Evolutionary conservation across 2,329 filamentous ascomycete species (phyloP).

Genomic region (Ophiosphaerella korrae): DNA sequence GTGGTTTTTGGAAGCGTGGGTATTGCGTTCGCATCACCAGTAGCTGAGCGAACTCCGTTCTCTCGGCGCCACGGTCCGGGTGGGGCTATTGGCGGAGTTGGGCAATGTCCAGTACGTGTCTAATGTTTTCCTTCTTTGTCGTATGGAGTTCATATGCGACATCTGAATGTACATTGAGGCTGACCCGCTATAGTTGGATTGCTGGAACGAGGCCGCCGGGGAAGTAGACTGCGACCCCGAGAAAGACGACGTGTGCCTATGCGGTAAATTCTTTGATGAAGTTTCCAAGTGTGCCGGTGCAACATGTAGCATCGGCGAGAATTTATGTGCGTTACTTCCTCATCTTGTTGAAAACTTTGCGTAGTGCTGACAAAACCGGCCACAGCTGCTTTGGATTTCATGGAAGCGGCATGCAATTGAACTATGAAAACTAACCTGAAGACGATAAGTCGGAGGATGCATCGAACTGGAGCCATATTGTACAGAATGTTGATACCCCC

Average conservation of each 20-base stretch:
- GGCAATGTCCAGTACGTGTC: conserved; percentile 33
- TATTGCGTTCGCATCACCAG: conserved; percentile 27
- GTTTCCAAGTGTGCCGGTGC: conserved; percentile 36
- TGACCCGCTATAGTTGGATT: conserved; percentile 26
- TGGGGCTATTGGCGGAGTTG: conserved; percentile 20
- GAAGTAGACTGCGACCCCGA: conserved; percentile 39
- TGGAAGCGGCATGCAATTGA: conserved; percentile 10
- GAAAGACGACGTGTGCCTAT: conserved; percentile 36
- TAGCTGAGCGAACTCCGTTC: conserved; percentile 10
- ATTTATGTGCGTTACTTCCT: conserved; percentile 33
- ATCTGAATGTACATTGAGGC: background rate
- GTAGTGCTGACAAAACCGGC: conserved; percentile 1
- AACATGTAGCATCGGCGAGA: conserved; percentile 37
- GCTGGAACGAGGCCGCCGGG: conserved; percentile 41
- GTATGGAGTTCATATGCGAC: background rate
- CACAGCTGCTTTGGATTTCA: conserved; percentile 18
- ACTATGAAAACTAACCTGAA: background rate
- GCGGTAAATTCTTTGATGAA: conserved; percentile 40
- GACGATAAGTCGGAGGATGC: background rate
- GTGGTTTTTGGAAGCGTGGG: conserved; percentile 16
- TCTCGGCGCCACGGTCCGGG: conserved; percentile 9
- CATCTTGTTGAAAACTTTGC: background rate
- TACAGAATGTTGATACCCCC: conserved; percentile 1
- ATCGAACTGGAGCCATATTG: background rate
- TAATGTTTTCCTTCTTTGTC: background rate